Evolutionary conservation across 352 stramenopile species (phyloP).

Genomic region (Elongisporangium senticosum): DNA sequence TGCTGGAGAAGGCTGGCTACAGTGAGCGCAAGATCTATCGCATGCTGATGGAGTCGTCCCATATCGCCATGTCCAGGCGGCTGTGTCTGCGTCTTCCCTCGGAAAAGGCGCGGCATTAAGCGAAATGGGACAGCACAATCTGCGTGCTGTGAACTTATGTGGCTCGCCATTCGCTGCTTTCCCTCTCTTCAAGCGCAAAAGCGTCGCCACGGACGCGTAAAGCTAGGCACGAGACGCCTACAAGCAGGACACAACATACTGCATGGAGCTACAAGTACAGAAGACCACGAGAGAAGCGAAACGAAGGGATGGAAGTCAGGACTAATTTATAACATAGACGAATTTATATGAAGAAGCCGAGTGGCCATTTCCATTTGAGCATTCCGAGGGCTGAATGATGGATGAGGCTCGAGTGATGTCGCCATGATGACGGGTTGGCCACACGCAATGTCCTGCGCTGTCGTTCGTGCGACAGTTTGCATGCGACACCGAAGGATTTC

Average conservation of each 20-base stretch:
- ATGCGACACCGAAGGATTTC: not conserved
- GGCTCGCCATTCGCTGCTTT: not conserved
- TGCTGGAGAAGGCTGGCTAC: slow-evolving; percentile 59
- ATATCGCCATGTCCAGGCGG: slow-evolving; percentile 62
- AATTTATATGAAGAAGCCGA: not conserved
- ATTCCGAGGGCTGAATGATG: not conserved
- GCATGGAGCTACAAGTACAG: too few species aligned
- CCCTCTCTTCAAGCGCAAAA: too few species aligned
- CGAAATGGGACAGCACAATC: not conserved
- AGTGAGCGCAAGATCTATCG: slow-evolving; percentile 62
- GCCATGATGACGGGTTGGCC: not conserved
- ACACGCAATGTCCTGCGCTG: not conserved
- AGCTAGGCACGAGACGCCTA: not conserved
- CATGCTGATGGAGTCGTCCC: slow-evolving; percentile 62
- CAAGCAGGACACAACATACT: not conserved
- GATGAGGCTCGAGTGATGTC: not conserved
- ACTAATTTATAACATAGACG: not conserved
- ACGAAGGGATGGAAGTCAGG: not conserved
- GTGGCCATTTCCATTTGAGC: not conserved
- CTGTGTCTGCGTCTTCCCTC: slow-evolving; percentile 28
- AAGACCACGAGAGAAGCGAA: not conserved
- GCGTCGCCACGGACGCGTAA: too few species aligned
- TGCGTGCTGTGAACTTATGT: not conserved
- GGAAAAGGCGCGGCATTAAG: not conserved
- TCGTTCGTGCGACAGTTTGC: not conserved